A percentile compares a stretch with the other conserved stretches of the same genome.
Conservation (phyloP, 345 rosid genomes). For the Geranium rotundifolium region DNA sequence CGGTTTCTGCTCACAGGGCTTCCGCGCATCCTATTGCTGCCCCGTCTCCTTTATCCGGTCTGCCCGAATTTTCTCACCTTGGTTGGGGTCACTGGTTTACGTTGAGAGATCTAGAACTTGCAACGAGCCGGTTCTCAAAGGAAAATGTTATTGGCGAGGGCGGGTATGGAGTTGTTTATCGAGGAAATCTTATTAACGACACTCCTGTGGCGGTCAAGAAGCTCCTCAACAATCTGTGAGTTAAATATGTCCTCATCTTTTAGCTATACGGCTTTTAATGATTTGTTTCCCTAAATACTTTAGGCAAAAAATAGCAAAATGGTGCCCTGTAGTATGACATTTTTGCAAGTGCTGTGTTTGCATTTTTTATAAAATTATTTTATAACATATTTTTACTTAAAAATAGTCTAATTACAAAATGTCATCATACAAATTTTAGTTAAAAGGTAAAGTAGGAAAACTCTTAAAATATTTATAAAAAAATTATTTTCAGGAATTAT, state of each 20-base stretch:
- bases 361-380: no score
- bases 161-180: constrained; percentile 91
- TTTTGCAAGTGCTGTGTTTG: no score
- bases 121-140: constrained; percentile 67
- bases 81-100: constrained; percentile 99
- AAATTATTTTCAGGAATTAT: no score
- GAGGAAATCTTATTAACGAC: constrained; percentile 59
- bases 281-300: not conserved
- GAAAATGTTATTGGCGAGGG: constrained; percentile 92
- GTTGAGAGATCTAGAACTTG: constrained; percentile 71
- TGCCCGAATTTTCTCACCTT: constrained; percentile 74
- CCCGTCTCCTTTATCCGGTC: constrained; percentile 68
- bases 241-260: constrained; percentile 2
- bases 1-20: constrained; percentile 23
- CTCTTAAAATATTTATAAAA: no score
- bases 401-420: no score
- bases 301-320: no score
- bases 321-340: no score
- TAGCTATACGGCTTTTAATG: not conserved
- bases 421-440: no score
- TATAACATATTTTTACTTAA: no score
- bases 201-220: constrained; percentile 87
- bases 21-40: constrained; percentile 49
- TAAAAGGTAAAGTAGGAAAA: no score
- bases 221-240: constrained; percentile 88